Evolutionary conservation across 2,329 filamentous ascomycete genomes (phyloP).

Genomic region (Macrophomina phaseolina): DNA sequence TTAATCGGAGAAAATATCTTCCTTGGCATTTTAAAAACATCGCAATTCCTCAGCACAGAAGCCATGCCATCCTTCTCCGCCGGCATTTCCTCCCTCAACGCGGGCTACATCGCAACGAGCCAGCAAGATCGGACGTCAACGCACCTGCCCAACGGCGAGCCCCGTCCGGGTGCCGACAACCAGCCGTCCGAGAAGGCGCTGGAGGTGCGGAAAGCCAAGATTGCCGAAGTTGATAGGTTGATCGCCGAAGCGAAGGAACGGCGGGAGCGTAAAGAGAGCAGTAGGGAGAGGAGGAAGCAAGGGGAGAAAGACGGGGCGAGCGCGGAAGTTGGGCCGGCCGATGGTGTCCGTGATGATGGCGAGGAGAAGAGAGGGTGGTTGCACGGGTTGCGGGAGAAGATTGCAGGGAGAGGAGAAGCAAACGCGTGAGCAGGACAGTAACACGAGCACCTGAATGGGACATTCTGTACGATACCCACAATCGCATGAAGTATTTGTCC

Average conservation of each 20-base stretch:
- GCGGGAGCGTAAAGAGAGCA: neutral
- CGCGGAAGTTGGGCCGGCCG: neutral
- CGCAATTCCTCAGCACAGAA: no score
- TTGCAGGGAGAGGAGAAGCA: neutral
- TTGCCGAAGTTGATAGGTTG: neutral
- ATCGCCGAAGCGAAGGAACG: conserved; percentile 1
- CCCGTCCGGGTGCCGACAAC: neutral
- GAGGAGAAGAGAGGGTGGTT: neutral
- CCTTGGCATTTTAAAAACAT: no score
- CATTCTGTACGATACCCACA: no score
- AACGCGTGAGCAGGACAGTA: no score
- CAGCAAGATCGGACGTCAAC: conserved; percentile 3
- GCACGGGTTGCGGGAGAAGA: neutral
- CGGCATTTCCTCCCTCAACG: neutral
- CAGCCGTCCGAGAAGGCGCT: neutral
- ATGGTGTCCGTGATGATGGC: neutral
- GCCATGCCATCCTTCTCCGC: conserved; percentile 3
- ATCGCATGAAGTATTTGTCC: neutral
- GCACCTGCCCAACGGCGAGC: neutral
- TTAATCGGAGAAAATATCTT: no score
- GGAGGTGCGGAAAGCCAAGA: neutral
- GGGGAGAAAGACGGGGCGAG: neutral
- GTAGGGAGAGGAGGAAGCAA: neutral
- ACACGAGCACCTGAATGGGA: no score
- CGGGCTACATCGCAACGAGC: neutral